phyloP scores from a whole-genome alignment of 202 grass and related monocot species.

The Hordeum pubiflorum region DNA sequence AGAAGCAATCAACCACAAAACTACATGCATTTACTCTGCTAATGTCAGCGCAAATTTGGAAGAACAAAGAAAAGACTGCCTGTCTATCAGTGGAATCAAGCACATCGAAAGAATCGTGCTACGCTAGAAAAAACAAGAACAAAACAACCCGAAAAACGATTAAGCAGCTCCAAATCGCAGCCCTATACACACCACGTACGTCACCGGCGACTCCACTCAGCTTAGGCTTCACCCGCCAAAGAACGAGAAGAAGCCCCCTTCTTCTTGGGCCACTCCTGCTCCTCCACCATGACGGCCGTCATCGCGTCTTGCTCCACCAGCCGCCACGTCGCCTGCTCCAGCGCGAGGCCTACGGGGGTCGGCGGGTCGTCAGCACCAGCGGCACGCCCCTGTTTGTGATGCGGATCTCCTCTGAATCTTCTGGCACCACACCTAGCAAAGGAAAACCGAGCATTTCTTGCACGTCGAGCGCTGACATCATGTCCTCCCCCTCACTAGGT shows the following conservation, averaged over 20 bases:
- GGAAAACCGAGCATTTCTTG: conserved; percentile 91
- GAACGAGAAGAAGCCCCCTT: conserved; percentile 61
- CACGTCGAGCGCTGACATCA: conserved; percentile 97
- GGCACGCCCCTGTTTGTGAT: conserved; percentile 81
- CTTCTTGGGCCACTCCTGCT: conserved; percentile 76
- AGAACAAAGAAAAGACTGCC: background rate
- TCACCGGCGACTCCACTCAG: background rate
- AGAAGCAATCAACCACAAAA: background rate
- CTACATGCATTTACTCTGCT: background rate
- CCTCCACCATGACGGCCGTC: conserved; percentile 82
- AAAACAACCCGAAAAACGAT: background rate
- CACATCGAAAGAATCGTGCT: background rate
- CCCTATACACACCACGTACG: conserved; percentile 22
- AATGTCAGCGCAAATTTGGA: background rate
- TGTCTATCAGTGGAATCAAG: background rate
- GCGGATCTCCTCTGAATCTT: conserved; percentile 74
- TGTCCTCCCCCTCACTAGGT: conserved; percentile 86
- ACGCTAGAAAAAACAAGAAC: background rate
- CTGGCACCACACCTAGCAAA: conserved; percentile 74
- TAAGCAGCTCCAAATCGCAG: background rate
- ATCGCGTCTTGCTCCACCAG: conserved; percentile 80
- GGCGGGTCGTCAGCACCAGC: conserved; percentile 72
- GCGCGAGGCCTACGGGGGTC: conserved; percentile 62
- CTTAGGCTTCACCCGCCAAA: conserved; percentile 31
- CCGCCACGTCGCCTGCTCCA: conserved; percentile 82